These are phyloP conservation scores for Trichophyton schoenleinii DNA, from an alignment of 2,329 filamentous ascomycete species.

Conservation along the genomic window DNA sequence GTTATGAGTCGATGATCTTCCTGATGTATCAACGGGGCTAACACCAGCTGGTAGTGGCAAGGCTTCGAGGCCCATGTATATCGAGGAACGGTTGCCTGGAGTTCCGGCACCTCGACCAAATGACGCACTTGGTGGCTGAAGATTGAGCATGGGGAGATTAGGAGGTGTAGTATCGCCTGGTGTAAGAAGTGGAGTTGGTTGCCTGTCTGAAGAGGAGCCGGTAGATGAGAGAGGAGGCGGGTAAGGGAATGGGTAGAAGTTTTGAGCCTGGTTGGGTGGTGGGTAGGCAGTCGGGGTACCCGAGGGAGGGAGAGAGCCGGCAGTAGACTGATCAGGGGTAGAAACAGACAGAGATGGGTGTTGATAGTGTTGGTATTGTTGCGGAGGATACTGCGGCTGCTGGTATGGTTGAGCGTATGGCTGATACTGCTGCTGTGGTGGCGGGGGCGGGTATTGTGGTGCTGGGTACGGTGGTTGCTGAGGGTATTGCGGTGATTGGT, in stretches of 20 bases:
- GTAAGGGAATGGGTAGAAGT: background rate
- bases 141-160: conserved; percentile 18
- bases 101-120: conserved; percentile 17
- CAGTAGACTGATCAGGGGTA: background rate
- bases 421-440: background rate
- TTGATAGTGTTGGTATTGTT: conserved; percentile 1
- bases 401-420: background rate
- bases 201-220: conserved; percentile 17
- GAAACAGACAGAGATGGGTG: background rate
- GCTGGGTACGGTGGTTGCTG: background rate
- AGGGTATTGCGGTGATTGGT: background rate
- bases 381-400: conserved; percentile 4
- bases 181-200: conserved; percentile 23
- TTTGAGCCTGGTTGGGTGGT: background rate
- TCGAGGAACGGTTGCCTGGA: conserved; percentile 30
- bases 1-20: conserved; percentile 31
- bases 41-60: conserved; percentile 33
- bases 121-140: conserved; percentile 17
- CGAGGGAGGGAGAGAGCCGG: background rate
- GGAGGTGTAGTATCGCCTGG: conserved; percentile 21
- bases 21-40: conserved; percentile 28
- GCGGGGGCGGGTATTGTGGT: too few relatives aligned
- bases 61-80: conserved; percentile 35
- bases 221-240: conserved; percentile 14
- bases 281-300: background rate